Evolutionary conservation across 2,329 filamentous ascomycete genomes (phyloP), one percentile per base, ranked within the genome.

Genomic region (Colletotrichum costaricense): DNA sequence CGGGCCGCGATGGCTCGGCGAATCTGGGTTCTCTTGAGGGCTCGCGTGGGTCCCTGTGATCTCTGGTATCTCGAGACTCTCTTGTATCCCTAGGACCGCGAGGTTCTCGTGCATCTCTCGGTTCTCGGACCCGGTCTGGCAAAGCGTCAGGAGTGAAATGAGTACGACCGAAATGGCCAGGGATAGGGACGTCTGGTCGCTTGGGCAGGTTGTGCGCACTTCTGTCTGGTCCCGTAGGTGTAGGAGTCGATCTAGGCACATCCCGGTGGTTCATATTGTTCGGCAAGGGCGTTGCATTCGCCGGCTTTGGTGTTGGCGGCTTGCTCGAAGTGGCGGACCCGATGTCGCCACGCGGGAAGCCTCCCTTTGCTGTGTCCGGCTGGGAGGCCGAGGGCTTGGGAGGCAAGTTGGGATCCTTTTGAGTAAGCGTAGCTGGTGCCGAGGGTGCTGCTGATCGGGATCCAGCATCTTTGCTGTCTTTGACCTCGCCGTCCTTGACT

Each of bases 401-500:
- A 62, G 73, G 72, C 66, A 60, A 77, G 30, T 74, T 74, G 42
- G 68, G 28, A 56, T 38, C 69, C 76, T 55, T 74, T 22, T 69
- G 69, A 8, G 30, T 24, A 16, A 38, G 14, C 2, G 60, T 59
- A 28, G 58, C 75, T 33, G 59, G 56, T n/a, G 30, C 56, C 11
- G 67, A 52, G 11, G 69, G 24, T 22, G 49, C 58, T n/a, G 68
- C 42, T 6, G 68, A 52, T 28, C 55, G 69, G 46, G 52, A 26
- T 26, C 67, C 68, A 52, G 8, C 26, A 22, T 73, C 67, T 35
- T 64, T 69, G 68, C 24, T 85, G 77, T 94, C 93, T 75, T 91
- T 89, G 28, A 94, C 92, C 28, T 64, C 67, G 69, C 24, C 85
- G 77, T 94, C 93, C 75, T 91, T 89, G 26, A 94, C 92, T 79